Evolutionary conservation across 345 rosid species (phyloP), one percentile per base, ranked within the genome.

Genomic region (Turnera subulata): DNA sequence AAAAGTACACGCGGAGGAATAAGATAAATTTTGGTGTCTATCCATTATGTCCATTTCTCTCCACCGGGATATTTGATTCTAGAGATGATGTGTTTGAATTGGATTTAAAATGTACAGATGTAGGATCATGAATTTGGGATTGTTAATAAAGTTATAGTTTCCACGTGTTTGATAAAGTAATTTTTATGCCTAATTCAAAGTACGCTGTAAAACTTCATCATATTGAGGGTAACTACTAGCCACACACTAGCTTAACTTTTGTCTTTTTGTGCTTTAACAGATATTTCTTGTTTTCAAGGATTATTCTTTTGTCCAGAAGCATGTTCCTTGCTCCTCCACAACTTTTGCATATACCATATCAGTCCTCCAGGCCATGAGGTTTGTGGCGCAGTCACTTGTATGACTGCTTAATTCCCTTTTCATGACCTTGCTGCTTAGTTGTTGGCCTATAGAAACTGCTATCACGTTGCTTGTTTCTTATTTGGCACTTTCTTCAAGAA

Each of bases 331-430:
- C 77, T 94, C 45, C 92, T 90, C 23, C 91, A 88, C 82, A 94
- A 88, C 80, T 94, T 94, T 62, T 90, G 99, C 75, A 78, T 88
- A 71, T 94, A 90, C 74, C 99, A 94, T 67, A 85, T 94, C 59
- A 84, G 85, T 74, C 97, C 99, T 60, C 91, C 96, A 21, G 97
- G 96, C 61, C 97, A 94, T 50, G 96, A 94, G 97, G 97, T 88
- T 73, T 65, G 95, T 84, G 55, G 71, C 68, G 73, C 66, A 46
- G 52, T 5, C 11, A 46, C 38, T 64, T 50, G 21, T 17, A n/a
- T n/a, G n/a, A n/a, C n/a, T n/a, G n/a, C n/a, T n/a, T n/a, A n/a
- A n/a, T 61, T 53, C 42, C 46, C 13, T 68, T 53, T 62, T 60
- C 49, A 39, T 12, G 42, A 29, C 12, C 7, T 53, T 29, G 56